A percentile compares a stretch with the other conserved stretches of the same genome.
phyloP scores from a whole-genome alignment of 805 yeast genomes.

The Ogataea philodendri region DNA sequence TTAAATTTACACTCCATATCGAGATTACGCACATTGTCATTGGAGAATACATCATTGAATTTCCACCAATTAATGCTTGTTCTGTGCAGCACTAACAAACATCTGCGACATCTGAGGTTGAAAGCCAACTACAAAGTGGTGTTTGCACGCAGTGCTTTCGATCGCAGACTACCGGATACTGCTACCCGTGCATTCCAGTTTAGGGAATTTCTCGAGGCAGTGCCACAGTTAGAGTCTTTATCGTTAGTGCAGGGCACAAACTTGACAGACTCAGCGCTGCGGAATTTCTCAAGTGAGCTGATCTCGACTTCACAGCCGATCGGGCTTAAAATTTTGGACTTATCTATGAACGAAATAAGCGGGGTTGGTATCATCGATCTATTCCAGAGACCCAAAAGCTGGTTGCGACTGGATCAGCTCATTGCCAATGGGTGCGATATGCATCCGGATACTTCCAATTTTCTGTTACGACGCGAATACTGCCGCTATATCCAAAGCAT shows the following conservation, averaged over 20 bases:
- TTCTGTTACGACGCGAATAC: slow-evolving; percentile 16
- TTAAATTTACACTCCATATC: slow-evolving; percentile 9
- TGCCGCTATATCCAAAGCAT: slow-evolving; percentile 15
- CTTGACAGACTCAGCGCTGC: slow-evolving; percentile 22
- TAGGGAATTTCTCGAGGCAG: slow-evolving; percentile 9
- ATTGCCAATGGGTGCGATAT: slow-evolving; percentile 21
- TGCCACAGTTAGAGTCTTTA: slow-evolving; percentile 19
- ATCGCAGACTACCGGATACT: slow-evolving; percentile 3
- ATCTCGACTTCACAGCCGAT: slow-evolving; percentile 1
- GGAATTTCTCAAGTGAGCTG: slow-evolving; percentile 15
- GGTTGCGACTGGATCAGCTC: slow-evolving; percentile 19
- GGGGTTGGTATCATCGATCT: slow-evolving; percentile 26
- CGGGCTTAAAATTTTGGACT: slow-evolving; percentile 14
- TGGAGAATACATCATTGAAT: slow-evolving; percentile 17
- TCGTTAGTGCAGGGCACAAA: slow-evolving; percentile 20
- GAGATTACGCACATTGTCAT: slow-evolving; percentile 7
- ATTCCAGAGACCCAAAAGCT: slow-evolving; percentile 24
- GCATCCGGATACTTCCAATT: slow-evolving; percentile 18
- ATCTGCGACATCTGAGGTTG: slow-evolving; percentile 12
- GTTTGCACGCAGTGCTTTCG: slow-evolving; percentile 19
- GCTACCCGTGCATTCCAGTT: slow-evolving; percentile 13
- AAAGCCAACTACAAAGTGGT: slow-evolving; percentile 16
- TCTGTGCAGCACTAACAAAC: slow-evolving; percentile 10
- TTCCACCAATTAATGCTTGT: slow-evolving; percentile 15
- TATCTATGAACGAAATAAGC: slow-evolving; percentile 24